Percentiles rank a stretch among this genome's conserved stretches.
These are phyloP conservation scores for Phytophthora tubulina DNA, from an alignment of 352 stramenopile species.

Conservation along the genomic window DNA sequence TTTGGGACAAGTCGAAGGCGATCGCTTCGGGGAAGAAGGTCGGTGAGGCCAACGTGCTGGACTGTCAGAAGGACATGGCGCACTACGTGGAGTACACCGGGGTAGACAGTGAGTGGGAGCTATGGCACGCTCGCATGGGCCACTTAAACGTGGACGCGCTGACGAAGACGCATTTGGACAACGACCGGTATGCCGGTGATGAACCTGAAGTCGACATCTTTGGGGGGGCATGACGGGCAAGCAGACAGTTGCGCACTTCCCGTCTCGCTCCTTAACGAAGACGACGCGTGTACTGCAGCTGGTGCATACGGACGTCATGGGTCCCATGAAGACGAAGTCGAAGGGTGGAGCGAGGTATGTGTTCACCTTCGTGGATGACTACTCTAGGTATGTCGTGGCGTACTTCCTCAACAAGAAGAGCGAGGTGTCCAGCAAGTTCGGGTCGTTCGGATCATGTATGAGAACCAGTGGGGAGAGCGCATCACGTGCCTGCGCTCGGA, in stretches of 20 bases:
- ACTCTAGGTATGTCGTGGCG: too few species aligned
- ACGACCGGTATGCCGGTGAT: conserved; percentile 14
- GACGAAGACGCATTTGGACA: neutral
- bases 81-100: conserved; percentile 14
- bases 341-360: too few species aligned
- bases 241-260: too few species aligned
- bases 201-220: neutral
- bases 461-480: conserved; percentile 28
- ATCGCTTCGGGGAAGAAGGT: conserved; percentile 24
- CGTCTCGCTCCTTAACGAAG: conserved; percentile 4
- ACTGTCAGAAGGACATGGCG: conserved; percentile 19
- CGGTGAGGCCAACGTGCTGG: conserved; percentile 29
- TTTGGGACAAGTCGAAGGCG: conserved; percentile 18
- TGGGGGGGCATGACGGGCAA: conserved; percentile 27
- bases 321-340: too few species aligned
- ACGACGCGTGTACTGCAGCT: neutral
- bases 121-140: conserved; percentile 33
- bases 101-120: conserved; percentile 23
- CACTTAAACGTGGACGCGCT: conserved; percentile 17
- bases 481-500: conserved; percentile 42
- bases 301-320: conserved; percentile 25
- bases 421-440: too few species aligned
- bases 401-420: too few species aligned
- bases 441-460: neutral
- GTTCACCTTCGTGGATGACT: too few species aligned